Base-by-base conservation (phyloP, 257 asterid species). In the Buddleja alternifolia region DNA sequence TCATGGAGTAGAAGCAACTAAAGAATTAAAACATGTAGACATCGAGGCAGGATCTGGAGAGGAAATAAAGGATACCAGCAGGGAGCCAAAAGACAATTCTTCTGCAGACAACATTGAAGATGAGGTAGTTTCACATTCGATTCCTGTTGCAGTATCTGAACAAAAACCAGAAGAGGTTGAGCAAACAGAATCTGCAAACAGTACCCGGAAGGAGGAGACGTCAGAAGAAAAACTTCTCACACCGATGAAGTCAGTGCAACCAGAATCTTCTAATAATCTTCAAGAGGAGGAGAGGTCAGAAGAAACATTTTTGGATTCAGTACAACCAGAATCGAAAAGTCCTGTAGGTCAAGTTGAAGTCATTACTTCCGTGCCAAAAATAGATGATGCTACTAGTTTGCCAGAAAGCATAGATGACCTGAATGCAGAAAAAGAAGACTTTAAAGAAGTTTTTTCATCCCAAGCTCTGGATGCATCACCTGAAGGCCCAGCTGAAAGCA, bases 141-240 rank as follows among this genome's bases (percentile, higher is more conserved):
- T 50, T 70, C 81, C 78, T 46, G 78, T 71, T 24, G 81, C 83
- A 76, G 73, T 56, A 45, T 78, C 85, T 46, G 84, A 87, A 60
- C 71, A 75, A 65, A 79, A 66, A 57, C 39, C 46, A 14, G 88
- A 70, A 60, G 82, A 64, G 64, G 52, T 63, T 56, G 83, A 76
- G 82, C 90, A 81, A 67, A 72, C 82, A 23, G 81, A 80, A 66
- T 70, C 86, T 71, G 46, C 75, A 53, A 73, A 55, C 53, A 73
- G 58, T 48, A 55, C 46, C 50, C 81, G 75, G 73, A 79, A 83
- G 76, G 75, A 65, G 50, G 77, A 70, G 72, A 80, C 62, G 65
- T 59, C 64, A 46, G 69, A 72, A 56, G 82, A 72, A 67, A 79
- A 70, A 55, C 68, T 72, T 67, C 79, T 80, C 74, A 72, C 66